phyloP scores from a whole-genome alignment of 1,284 basidiomycete species.

The Flammula alnicola region DNA sequence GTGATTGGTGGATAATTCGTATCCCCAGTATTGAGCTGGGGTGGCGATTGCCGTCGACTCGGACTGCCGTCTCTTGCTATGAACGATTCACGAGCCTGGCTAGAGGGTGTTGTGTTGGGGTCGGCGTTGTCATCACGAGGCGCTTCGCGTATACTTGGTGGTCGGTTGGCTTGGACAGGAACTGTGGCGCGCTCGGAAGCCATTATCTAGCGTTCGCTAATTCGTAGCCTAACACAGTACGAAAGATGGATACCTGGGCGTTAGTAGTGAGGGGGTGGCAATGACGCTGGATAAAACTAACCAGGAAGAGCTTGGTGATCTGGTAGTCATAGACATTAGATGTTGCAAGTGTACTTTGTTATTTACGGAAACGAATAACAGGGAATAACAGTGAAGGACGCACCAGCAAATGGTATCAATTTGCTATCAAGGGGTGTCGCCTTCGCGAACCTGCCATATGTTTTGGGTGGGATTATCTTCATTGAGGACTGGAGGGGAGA shows the following conservation, averaged over 20 bases:
- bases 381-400: not conserved
- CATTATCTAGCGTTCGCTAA: not conserved
- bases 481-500: no score
- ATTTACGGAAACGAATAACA: not conserved
- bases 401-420: conserved; percentile 1
- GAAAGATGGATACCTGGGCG: conserved; percentile 1
- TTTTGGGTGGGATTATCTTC: conserved; percentile 14
- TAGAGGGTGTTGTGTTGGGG: not conserved
- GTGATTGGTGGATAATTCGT: not conserved
- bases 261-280: not conserved
- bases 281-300: no score
- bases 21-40: not conserved
- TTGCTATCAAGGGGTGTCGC: no score
- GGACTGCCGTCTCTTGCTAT: not conserved
- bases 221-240: not conserved
- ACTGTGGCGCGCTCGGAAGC: conserved; percentile 11
- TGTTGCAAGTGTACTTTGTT: no score
- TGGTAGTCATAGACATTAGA: conserved; percentile 2
- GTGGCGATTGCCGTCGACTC: not conserved
- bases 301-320: not conserved
- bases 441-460: conserved; percentile 11
- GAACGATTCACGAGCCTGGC: conserved; percentile 3
- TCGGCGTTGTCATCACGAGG: not conserved
- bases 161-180: not conserved
- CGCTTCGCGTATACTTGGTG: conserved; percentile 5